These are phyloP conservation scores for Choricystis sp. DNA, from an alignment of 139 green algal genomes.

Conservation along the genomic window DNA sequence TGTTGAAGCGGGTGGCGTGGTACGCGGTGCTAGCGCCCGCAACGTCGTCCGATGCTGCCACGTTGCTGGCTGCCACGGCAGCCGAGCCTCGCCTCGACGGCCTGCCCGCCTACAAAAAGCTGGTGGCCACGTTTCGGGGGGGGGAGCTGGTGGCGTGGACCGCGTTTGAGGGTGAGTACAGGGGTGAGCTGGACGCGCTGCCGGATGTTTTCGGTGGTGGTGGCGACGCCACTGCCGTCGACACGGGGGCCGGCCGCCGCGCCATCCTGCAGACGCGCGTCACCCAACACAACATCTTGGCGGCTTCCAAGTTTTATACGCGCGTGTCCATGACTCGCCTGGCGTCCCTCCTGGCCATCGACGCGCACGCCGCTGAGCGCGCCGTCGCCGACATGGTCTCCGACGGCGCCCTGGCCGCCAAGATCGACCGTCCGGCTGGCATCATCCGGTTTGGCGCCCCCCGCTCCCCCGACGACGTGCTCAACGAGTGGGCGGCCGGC, in stretches of 20 bases:
- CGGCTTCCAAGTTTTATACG: constrained; percentile 72
- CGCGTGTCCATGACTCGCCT: constrained; percentile 58
- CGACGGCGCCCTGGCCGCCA: constrained; percentile 52
- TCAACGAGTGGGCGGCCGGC: constrained; percentile 34
- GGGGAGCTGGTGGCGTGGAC: constrained; percentile 67
- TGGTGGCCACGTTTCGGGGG: constrained; percentile 76
- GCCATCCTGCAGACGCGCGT: constrained; percentile 48
- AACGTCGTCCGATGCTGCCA: constrained; percentile 69
- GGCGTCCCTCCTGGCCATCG: constrained; percentile 67
- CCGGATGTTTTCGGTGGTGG: constrained; percentile 26
- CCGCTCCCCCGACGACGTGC: constrained; percentile 12
- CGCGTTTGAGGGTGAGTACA: constrained; percentile 41
- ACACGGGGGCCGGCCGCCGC: constrained; percentile 16
- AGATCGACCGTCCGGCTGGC: constrained; percentile 83
- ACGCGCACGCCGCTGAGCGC: constrained; percentile 70
- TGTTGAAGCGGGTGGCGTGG: constrained; percentile 40
- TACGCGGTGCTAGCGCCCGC: constrained; percentile 64
- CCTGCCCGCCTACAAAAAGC: constrained; percentile 59
- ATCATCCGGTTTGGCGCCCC: constrained; percentile 52
- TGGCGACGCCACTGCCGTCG: constrained; percentile 22
- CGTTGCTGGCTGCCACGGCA: constrained; percentile 52
- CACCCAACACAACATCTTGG: constrained; percentile 89
- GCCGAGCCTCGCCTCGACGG: constrained; percentile 64
- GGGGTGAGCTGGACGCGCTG: constrained; percentile 44
- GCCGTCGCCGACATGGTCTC: constrained; percentile 80